A percentile compares a stretch with the other conserved stretches of the same genome.
Evolutionary conservation across 169 alveolate species (phyloP).

Genomic region (Cryptosporidium bovis): DNA sequence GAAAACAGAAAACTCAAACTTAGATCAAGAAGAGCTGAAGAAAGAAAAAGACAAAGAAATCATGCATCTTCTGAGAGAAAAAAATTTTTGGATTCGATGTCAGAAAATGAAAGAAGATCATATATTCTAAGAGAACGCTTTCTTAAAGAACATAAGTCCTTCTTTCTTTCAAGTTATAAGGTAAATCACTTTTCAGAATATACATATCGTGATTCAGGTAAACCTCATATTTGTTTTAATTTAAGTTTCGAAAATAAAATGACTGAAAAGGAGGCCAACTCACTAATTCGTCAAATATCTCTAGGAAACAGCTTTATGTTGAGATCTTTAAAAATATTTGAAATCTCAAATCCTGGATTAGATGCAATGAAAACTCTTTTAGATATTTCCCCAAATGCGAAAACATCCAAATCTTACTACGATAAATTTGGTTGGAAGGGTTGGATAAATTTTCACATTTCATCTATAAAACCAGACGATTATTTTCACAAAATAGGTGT

Average conservation of each 20-base stretch:
- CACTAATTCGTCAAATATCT: slow-evolving; percentile 78
- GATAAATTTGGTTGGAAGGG: slow-evolving; percentile 60
- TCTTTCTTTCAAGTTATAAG: slow-evolving; percentile 30
- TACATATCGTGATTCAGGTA: slow-evolving; percentile 11
- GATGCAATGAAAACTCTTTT: slow-evolving; percentile 44
- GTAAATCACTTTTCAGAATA: slow-evolving; percentile 38
- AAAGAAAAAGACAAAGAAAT: slow-evolving; percentile 63
- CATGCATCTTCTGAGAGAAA: slow-evolving; percentile 73
- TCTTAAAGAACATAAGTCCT: slow-evolving; percentile 51
- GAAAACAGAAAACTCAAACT: slow-evolving; percentile 70
- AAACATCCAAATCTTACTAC: slow-evolving; percentile 37
- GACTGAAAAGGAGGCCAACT: slow-evolving; percentile 80
- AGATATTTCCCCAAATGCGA: slow-evolving; percentile 49
- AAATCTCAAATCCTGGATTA: slow-evolving; percentile 29
- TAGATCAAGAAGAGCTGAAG: slow-evolving; percentile 43
- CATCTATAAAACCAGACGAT: slow-evolving; percentile 70
- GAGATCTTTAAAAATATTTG: slow-evolving; percentile 74
- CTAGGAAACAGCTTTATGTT: slow-evolving; percentile 77
- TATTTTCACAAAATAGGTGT: slow-evolving; percentile 55
- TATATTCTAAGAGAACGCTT: slow-evolving; percentile 76
- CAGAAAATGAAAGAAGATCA: slow-evolving; percentile 74
- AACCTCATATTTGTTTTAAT: slow-evolving; percentile 78
- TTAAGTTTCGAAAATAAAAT: slow-evolving; percentile 77
- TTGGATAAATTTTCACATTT: slow-evolving; percentile 77
- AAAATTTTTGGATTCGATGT: slow-evolving; percentile 70